phyloP scores from a whole-genome alignment of 2,329 filamentous ascomycete genomes.

The Fusarium denticulatum region DNA sequence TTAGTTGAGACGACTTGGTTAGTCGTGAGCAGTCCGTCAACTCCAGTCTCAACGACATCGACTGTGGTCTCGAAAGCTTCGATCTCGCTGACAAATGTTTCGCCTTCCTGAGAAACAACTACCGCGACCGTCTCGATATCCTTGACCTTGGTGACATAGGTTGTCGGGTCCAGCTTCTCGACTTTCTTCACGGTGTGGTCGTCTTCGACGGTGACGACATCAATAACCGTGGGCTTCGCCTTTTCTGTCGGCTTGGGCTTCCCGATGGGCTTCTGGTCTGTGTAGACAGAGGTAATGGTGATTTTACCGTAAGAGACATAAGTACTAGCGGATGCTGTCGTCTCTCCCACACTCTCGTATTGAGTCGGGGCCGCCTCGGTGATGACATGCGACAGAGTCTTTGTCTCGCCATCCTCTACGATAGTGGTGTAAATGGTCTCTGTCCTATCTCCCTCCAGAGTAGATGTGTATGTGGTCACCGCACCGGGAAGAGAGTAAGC shows the following conservation, averaged over 20 bases:
- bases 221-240: conserved; percentile 33
- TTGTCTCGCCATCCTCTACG: conserved; percentile 23
- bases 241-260: conserved; percentile 18
- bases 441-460: neutral
- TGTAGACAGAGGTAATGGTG: conserved; percentile 39
- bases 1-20: conserved; percentile 25
- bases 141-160: conserved; percentile 31
- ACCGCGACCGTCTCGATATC: conserved; percentile 28
- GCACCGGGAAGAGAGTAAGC: conserved; percentile 16
- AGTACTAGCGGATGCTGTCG: conserved; percentile 36
- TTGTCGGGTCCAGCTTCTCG: conserved; percentile 35
- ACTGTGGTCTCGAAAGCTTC: conserved; percentile 22
- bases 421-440: conserved; percentile 19
- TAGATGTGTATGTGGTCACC: conserved; percentile 7
- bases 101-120: conserved; percentile 17
- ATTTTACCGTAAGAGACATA: conserved; percentile 40
- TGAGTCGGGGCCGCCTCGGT: conserved; percentile 21
- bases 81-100: conserved; percentile 28
- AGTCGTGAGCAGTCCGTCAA: conserved; percentile 24
- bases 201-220: conserved; percentile 33
- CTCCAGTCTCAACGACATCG: conserved; percentile 16
- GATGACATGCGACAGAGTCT: neutral
- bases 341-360: conserved; percentile 31
- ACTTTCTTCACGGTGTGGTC: conserved; percentile 39
- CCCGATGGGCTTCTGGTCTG: conserved; percentile 19